These are phyloP conservation scores for Pueraria montana DNA, from an alignment of 306 rosid genomes.

Conservation along the genomic window DNA sequence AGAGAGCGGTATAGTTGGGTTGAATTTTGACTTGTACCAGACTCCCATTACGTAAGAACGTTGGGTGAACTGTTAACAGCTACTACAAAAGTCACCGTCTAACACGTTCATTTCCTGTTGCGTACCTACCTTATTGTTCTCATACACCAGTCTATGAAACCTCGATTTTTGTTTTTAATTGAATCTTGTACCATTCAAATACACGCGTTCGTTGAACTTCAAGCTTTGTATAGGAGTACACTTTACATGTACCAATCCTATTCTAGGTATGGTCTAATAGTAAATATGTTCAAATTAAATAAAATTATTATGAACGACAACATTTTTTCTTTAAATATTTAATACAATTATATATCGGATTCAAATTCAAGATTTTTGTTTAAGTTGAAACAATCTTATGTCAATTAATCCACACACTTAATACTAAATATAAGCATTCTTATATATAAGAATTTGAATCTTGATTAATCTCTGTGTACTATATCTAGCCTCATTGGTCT, in stretches of 20 bases:
- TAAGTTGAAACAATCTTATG: no score
- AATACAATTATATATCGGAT: no score
- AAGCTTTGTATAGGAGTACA: neutral
- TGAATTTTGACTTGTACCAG: slow-evolving; percentile 34
- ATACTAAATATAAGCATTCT: no score
- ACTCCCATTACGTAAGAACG: slow-evolving; percentile 4
- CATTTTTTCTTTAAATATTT: no score
- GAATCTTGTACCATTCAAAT: neutral
- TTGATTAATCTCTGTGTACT: no score
- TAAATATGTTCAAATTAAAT: no score
- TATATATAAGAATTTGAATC: no score
- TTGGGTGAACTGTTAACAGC: slow-evolving; percentile 37
- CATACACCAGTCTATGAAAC: slow-evolving; percentile 21
- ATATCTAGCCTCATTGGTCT: neutral
- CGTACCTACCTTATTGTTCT: slow-evolving; percentile 21
- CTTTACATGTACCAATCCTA: no score
- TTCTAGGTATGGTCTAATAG: no score
- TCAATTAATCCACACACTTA: no score
- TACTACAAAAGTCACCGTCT: slow-evolving; percentile 13
- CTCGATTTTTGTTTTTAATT: neutral
- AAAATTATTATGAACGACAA: no score
- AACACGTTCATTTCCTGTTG: slow-evolving; percentile 11
- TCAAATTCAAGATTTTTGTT: no score
- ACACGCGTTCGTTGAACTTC: slow-evolving; percentile 30
- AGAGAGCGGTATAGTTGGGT: neutral